Percentiles rank a stretch among this genome's conserved stretches.
These are phyloP conservation scores for Fusarium scirpi DNA, from an alignment of 2,329 filamentous ascomycete species.

Conservation along the genomic window DNA sequence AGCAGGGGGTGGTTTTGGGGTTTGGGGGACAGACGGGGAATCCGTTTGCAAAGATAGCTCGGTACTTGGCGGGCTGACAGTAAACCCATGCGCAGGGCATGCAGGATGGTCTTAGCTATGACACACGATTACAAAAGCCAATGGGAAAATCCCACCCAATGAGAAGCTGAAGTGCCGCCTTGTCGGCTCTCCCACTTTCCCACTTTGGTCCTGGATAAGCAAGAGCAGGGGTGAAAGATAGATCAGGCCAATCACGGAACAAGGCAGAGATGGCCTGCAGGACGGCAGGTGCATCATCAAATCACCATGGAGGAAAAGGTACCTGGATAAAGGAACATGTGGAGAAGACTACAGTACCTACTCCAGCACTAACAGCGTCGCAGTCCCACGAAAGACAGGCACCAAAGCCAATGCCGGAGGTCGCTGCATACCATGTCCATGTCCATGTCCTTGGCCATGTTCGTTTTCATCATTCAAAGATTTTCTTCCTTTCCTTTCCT, in stretches of 20 bases:
- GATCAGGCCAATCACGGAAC: slow-evolving; percentile 29
- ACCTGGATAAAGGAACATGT: slow-evolving; percentile 35
- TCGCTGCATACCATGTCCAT: slow-evolving; percentile 37
- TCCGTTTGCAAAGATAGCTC: slow-evolving; percentile 24
- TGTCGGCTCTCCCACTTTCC: slow-evolving; percentile 3
- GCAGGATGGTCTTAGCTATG: slow-evolving; percentile 15
- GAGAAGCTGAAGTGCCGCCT: slow-evolving; percentile 20
- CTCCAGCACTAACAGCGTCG: slow-evolving; percentile 8
- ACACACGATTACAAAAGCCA: slow-evolving; percentile 41
- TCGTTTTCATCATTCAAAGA: slow-evolving; percentile 18
- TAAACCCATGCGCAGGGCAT: slow-evolving; percentile 7
- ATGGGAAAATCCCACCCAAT: slow-evolving; percentile 39
- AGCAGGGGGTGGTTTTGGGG: slow-evolving; percentile 3
- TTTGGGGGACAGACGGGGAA: slow-evolving; percentile 5
- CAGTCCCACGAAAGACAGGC: slow-evolving; percentile 35
- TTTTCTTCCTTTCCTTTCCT: neutral
- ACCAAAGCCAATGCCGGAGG: slow-evolving; percentile 43
- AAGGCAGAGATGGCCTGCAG: slow-evolving; percentile 38
- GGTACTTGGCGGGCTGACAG: slow-evolving; percentile 34
- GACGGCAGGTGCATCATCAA: slow-evolving; percentile 25
- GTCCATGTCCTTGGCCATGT: slow-evolving; percentile 12
- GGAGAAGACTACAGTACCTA: slow-evolving; percentile 15
- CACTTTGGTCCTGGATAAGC: neutral
- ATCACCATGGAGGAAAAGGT: slow-evolving; percentile 17
- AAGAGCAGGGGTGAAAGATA: slow-evolving; percentile 9